Evolutionary conservation across 176 grass and related monocot species (phyloP).

Genomic region (Lolium perenne): DNA sequence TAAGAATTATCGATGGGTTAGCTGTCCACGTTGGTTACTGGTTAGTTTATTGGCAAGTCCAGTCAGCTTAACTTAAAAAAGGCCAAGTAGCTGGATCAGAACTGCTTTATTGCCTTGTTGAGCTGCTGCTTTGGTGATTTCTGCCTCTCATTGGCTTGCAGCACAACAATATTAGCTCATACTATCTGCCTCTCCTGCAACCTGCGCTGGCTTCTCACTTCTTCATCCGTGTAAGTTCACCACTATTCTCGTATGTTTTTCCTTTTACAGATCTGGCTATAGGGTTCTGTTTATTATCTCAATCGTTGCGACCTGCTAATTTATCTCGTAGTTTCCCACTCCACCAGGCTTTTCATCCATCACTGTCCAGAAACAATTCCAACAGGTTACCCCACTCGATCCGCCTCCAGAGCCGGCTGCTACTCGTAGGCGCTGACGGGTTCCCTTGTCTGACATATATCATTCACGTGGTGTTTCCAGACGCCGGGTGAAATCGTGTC

Average conservation of each 20-base stretch:
- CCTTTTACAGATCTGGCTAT: neutral
- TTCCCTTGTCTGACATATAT: neutral
- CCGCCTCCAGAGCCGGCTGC: neutral
- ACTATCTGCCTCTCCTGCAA: neutral
- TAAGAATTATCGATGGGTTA: too few species aligned
- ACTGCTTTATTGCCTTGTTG: neutral
- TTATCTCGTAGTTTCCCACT: too few species aligned
- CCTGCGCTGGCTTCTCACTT: neutral
- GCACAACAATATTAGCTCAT: neutral
- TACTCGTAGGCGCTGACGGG: neutral
- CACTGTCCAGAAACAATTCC: too few species aligned
- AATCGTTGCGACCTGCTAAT: too few species aligned
- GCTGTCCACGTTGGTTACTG: too few species aligned
- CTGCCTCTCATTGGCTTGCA: neutral
- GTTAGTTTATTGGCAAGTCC: too few species aligned
- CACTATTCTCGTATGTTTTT: neutral
- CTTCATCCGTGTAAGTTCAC: neutral
- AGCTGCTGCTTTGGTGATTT: neutral
- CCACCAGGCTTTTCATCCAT: neutral
- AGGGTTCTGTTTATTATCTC: neutral
- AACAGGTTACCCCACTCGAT: too few species aligned
- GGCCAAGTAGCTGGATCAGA: neutral
- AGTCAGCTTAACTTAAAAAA: neutral
- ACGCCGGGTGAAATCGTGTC: neutral
- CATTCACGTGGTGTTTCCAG: neutral